phyloP scores from a whole-genome alignment of 148 eudicot genomes.

The Oxyria digyna region DNA sequence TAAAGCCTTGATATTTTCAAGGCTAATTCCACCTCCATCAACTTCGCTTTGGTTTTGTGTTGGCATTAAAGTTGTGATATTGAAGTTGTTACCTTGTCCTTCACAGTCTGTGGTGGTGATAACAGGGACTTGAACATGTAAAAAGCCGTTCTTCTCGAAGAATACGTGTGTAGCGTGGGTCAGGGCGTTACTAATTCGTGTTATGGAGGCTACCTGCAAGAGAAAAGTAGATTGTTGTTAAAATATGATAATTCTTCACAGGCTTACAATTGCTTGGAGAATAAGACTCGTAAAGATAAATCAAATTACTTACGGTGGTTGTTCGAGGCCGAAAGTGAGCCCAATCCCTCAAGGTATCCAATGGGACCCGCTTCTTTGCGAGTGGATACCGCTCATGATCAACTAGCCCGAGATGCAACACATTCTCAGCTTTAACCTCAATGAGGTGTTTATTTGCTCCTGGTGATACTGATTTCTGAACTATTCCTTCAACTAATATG shows the following conservation, averaged over 20 bases:
- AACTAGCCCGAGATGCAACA: constrained; percentile 65
- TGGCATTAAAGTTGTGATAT: constrained; percentile 30
- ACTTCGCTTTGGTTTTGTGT: constrained; percentile 8
- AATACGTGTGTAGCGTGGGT: constrained; percentile 53
- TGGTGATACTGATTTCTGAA: constrained; percentile 37
- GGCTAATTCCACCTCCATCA: constrained; percentile 22
- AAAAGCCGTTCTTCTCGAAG: constrained; percentile 59
- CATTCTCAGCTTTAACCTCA: constrained; percentile 70
- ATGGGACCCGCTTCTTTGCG: constrained; percentile 64
- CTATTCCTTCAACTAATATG: constrained; percentile 57
- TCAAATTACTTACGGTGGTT: constrained; percentile 77
- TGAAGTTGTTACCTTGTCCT: constrained; percentile 48
- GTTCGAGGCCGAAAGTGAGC: constrained; percentile 83
- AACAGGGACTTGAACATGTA: constrained; percentile 69
- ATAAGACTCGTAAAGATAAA: too few species aligned
- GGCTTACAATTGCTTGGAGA: too few species aligned
- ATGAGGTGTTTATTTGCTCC: constrained; percentile 48
- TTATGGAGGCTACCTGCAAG: constrained; percentile 68
- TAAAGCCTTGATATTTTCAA: constrained; percentile 45
- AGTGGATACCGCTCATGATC: constrained; percentile 64
- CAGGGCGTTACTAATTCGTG: constrained; percentile 51
- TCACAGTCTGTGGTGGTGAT: constrained; percentile 59
- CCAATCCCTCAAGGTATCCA: constrained; percentile 55
- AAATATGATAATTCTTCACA: too few species aligned
- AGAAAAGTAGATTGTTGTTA: constrained; percentile 15